Evolutionary conservation across 2,329 filamentous ascomycete species (phyloP).

Genomic region (Xylariales sp.): DNA sequence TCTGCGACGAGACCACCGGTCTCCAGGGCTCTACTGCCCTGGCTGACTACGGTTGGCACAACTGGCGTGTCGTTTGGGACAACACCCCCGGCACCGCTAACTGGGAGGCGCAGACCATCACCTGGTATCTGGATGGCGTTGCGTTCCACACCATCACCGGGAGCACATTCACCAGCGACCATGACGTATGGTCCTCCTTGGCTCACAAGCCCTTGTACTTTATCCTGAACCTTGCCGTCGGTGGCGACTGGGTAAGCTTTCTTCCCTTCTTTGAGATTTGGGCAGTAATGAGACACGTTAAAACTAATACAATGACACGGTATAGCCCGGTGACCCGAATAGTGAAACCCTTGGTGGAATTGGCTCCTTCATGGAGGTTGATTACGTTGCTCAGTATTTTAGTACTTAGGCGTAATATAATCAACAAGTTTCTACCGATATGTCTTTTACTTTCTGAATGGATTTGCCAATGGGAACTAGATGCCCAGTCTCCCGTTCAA

Average conservation of each 20-base stretch:
- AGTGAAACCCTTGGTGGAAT: no score
- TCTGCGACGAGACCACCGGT: constrained; percentile 37
- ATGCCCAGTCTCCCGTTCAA: no score
- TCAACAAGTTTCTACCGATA: no score
- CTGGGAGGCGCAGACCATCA: constrained; percentile 44
- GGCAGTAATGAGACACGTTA: no score
- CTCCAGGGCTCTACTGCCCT: constrained; percentile 18
- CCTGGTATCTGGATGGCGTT: constrained; percentile 42
- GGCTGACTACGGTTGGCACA: constrained; percentile 6
- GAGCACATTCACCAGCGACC: constrained; percentile 30
- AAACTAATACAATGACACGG: no score
- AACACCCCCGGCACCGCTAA: constrained; percentile 31
- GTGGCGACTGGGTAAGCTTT: constrained; percentile 18
- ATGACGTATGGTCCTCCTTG: constrained; percentile 39
- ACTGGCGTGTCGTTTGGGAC: constrained; percentile 31
- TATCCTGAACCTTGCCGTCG: constrained; percentile 44
- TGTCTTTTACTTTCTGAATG: no score
- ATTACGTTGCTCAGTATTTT: no score
- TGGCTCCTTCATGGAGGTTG: no score
- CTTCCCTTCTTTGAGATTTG: no score
- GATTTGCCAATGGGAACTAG: no score
- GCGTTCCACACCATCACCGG: constrained; percentile 40
- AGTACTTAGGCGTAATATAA: no score
- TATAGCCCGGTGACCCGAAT: no score
- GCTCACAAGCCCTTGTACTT: constrained; percentile 37